Percentiles rank a stretch among this genome's conserved stretches.
Conservation (phyloP, 352 stramenopile genomes). For the Globisporangium nagaii region DNA sequence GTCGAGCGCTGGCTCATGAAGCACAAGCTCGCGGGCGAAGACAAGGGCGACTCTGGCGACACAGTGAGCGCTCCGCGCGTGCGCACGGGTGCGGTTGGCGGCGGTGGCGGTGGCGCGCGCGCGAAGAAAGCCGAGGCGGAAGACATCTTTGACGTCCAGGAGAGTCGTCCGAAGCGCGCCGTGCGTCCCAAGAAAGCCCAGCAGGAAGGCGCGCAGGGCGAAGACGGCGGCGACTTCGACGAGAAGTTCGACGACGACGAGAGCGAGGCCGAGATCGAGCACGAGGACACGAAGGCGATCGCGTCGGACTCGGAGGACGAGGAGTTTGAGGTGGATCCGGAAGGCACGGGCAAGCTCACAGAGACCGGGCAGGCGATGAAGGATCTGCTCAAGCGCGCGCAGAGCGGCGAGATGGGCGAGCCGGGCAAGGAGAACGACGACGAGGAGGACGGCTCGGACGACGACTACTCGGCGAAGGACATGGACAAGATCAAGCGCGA, state of each 20-base stretch:
- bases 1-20: slow-evolving; percentile 88
- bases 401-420: slow-evolving; percentile 69
- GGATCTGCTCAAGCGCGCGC: slow-evolving; percentile 69
- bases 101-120: slow-evolving; percentile 4
- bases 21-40: slow-evolving; percentile 77
- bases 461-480: slow-evolving; percentile 71
- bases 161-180: slow-evolving; percentile 42
- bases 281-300: slow-evolving; percentile 57
- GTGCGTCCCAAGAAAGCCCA: slow-evolving; percentile 40
- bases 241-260: slow-evolving; percentile 87
- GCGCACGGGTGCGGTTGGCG: slow-evolving; percentile 55
- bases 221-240: slow-evolving; percentile 83
- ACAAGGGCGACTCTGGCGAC: slow-evolving; percentile 49
- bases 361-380: slow-evolving; percentile 83
- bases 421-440: slow-evolving; percentile 53
- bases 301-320: slow-evolving; percentile 74
- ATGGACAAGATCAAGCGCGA: slow-evolving; percentile 81
- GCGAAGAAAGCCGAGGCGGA: slow-evolving; percentile 42
- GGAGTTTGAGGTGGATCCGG: slow-evolving; percentile 65
- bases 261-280: slow-evolving; percentile 77
- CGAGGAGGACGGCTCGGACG: slow-evolving; percentile 51
- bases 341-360: slow-evolving; percentile 68
- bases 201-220: slow-evolving; percentile 55
- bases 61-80: slow-evolving; percentile 62
- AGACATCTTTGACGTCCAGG: slow-evolving; percentile 64